A percentile compares a stretch with the other conserved stretches of the same genome.
Conservation (phyloP, 2,329 filamentous ascomycete genomes). For the Colletotrichum sp. region DNA sequence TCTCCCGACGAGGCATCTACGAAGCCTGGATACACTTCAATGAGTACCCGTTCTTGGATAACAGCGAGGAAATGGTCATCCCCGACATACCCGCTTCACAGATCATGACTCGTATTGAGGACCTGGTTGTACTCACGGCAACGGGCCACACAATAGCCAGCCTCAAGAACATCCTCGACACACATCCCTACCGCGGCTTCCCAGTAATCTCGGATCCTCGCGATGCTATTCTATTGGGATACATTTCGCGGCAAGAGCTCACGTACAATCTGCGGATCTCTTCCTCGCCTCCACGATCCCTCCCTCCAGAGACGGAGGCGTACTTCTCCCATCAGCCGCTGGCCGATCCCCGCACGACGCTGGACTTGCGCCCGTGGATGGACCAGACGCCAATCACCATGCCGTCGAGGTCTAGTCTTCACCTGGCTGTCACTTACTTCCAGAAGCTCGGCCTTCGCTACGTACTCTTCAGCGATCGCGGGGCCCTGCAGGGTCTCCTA, state of each 20-base stretch:
- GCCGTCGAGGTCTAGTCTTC: conserved; percentile 75
- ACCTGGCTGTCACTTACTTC: conserved; percentile 91
- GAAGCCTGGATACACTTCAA: conserved; percentile 98
- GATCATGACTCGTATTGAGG: conserved; percentile 92
- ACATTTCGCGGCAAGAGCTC: conserved; percentile 92
- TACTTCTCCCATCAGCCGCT: conserved; percentile 87
- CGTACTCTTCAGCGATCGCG: conserved; percentile 84
- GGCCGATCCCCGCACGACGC: conserved; percentile 75
- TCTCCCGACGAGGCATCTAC: conserved; percentile 92
- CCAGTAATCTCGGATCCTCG: conserved; percentile 83
- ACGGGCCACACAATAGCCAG: conserved; percentile 85
- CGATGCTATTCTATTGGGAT: conserved; percentile 83
- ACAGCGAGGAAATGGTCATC: conserved; percentile 76
- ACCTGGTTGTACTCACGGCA: conserved; percentile 86
- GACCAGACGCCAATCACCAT: conserved; percentile 96
- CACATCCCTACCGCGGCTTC: conserved; percentile 86
- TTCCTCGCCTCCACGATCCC: conserved; percentile 56
- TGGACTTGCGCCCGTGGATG: conserved; percentile 97
- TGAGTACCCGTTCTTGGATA: conserved; percentile 94
- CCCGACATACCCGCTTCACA: conserved; percentile 86
- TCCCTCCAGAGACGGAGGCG: conserved; percentile 75
- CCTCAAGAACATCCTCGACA: conserved; percentile 72
- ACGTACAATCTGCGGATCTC: conserved; percentile 77
- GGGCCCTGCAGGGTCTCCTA: conserved; percentile 80
- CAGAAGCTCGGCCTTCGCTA: conserved; percentile 92